phyloP scores from a whole-genome alignment of 768 basidiomycete genomes.

The Boletus rufocinnamomeus region DNA sequence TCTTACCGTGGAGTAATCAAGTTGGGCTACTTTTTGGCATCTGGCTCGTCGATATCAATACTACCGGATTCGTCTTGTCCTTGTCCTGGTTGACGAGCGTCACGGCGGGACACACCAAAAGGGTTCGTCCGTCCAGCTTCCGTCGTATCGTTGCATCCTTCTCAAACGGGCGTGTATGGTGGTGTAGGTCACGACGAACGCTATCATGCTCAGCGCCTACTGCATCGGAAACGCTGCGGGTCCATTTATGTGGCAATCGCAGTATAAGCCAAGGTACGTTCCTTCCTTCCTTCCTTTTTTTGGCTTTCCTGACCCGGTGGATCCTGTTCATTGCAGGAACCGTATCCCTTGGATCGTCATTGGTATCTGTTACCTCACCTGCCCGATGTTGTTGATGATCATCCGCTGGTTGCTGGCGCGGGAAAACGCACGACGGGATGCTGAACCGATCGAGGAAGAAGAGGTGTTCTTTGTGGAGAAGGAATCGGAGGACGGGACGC shows the following conservation, averaged over 20 bases:
- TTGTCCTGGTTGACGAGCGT: constrained; percentile 66
- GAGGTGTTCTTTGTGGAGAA: constrained; percentile 65
- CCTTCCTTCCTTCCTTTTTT: not conserved
- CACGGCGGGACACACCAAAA: constrained; percentile 73
- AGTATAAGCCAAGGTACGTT: constrained; percentile 63
- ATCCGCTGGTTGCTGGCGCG: constrained; percentile 55
- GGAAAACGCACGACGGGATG: constrained; percentile 68
- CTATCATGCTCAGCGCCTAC: constrained; percentile 73
- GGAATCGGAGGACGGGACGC: constrained; percentile 50
- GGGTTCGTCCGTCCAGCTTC: constrained; percentile 45
- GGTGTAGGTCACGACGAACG: constrained; percentile 46
- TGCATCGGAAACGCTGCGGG: constrained; percentile 65
- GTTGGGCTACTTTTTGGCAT: constrained; percentile 60
- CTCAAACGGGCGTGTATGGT: not conserved
- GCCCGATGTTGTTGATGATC: constrained; percentile 48
- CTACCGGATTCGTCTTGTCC: constrained; percentile 60
- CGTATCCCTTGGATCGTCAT: constrained; percentile 80
- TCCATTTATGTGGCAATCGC: constrained; percentile 77
- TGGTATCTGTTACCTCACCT: constrained; percentile 57
- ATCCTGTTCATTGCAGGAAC: constrained; percentile 46
- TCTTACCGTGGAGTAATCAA: constrained; percentile 65
- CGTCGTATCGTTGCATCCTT: not conserved
- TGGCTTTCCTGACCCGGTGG: not conserved
- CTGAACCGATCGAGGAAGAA: constrained; percentile 55
- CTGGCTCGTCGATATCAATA: constrained; percentile 44